Percentiles rank a stretch among this genome's conserved stretches.
Evolutionary conservation across 2,329 filamentous ascomycete species (phyloP).

Genomic region (Fusarium nanum): DNA sequence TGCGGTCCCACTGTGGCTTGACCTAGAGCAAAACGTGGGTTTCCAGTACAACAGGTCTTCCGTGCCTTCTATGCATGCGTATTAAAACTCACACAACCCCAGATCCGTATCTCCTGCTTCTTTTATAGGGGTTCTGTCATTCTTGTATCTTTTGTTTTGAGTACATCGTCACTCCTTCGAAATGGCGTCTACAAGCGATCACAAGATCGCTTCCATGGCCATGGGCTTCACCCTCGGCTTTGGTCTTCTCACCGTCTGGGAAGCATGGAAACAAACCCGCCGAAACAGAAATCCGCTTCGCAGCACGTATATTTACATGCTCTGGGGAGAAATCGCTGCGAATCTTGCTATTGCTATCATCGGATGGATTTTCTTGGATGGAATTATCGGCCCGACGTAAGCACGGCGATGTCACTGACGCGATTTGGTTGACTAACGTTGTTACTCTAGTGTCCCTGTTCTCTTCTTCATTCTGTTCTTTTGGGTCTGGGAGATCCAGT

Average conservation of each 20-base stretch:
- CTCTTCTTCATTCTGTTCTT: constrained; percentile 53
- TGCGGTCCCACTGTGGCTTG: not conserved
- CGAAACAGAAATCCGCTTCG: constrained; percentile 50
- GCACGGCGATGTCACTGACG: not conserved
- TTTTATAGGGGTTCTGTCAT: not conserved
- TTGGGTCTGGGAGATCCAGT: constrained; percentile 61
- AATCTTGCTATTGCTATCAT: constrained; percentile 54
- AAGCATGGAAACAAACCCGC: constrained; percentile 55
- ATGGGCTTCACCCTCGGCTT: constrained; percentile 54
- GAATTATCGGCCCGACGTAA: constrained; percentile 49
- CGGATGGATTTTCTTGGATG: constrained; percentile 55
- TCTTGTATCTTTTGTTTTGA: not conserved
- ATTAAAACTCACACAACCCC: not conserved
- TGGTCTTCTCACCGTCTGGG: constrained; percentile 54
- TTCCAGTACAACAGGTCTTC: too few species aligned
- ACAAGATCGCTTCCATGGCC: constrained; percentile 48
- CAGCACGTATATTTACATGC: constrained; percentile 58
- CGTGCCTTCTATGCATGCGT: not conserved
- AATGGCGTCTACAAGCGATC: constrained; percentile 35
- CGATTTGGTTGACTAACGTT: not conserved
- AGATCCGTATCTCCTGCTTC: not conserved
- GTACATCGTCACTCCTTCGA: not conserved
- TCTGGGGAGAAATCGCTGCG: constrained; percentile 58
- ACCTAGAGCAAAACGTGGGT: not conserved
- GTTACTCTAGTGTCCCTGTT: constrained; percentile 44